A percentile compares a stretch with the other conserved stretches of the same genome.
Evolutionary conservation across 331 rosid species (phyloP).

Genomic region (Prunus yedoensis): DNA sequence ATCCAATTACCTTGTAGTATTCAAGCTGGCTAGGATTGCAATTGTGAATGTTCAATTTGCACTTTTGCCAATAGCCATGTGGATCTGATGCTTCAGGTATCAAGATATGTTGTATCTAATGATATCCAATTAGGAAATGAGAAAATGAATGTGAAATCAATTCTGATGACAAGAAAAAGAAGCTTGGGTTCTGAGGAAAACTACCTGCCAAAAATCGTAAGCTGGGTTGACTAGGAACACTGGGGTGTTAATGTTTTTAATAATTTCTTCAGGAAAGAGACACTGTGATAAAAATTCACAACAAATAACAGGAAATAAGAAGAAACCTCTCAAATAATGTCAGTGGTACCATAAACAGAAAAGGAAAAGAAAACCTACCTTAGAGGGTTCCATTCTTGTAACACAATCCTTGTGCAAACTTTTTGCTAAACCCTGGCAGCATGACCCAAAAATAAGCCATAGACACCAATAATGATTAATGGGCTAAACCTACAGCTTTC

Average conservation of each 20-base stretch:
- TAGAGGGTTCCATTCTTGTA: constrained; percentile 55
- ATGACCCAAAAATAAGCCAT: constrained; percentile 9
- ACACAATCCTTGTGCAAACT: constrained; percentile 76
- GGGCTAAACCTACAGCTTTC: background rate
- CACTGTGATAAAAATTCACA: constrained; percentile 68
- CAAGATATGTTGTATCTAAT: constrained; percentile 83
- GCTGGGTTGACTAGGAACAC: constrained; percentile 89
- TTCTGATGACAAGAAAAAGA: constrained; percentile 15
- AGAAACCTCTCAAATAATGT: background rate
- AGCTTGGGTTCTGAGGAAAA: constrained; percentile 21
- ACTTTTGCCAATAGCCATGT: constrained; percentile 60
- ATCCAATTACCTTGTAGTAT: constrained; percentile 60
- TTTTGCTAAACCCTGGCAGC: constrained; percentile 59
- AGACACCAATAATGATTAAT: constrained; percentile 4
- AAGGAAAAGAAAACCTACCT: constrained; percentile 53
- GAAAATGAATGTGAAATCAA: constrained; percentile 17
- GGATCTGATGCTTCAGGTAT: constrained; percentile 72
- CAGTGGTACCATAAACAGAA: background rate
- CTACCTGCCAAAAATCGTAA: constrained; percentile 96
- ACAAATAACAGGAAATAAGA: constrained; percentile 8
- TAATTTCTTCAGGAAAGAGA: constrained; percentile 72
- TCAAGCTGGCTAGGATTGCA: constrained; percentile 57
- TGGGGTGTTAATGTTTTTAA: constrained; percentile 59
- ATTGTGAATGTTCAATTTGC: constrained; percentile 58
- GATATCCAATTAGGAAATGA: constrained; percentile 17